phyloP scores from a whole-genome alignment of 345 rosid genomes.

The Salix brachista region DNA sequence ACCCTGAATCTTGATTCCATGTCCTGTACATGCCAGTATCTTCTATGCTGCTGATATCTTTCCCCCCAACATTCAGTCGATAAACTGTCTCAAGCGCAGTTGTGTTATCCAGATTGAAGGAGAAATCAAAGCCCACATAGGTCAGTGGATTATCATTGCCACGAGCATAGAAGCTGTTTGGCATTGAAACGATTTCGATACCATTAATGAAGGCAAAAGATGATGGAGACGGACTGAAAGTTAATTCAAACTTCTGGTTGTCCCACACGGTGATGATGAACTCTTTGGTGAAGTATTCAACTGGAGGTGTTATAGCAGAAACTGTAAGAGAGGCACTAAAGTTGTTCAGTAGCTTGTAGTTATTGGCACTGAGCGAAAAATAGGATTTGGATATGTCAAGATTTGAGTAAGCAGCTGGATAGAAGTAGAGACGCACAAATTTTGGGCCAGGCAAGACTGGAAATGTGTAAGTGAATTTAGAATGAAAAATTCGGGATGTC shows the following conservation, averaged over 20 bases:
- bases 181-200: slow-evolving; percentile 1
- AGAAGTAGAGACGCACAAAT: slow-evolving; percentile 29
- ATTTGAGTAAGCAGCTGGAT: not conserved
- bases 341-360: slow-evolving; percentile 6
- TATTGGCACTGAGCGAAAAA: slow-evolving; percentile 2
- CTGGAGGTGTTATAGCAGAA: not conserved
- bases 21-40: not conserved
- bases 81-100: not conserved
- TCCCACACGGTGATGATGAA: not conserved
- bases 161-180: not conserved
- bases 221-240: not conserved
- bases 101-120: not conserved
- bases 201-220: slow-evolving; percentile 7
- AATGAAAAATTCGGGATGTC: slow-evolving; percentile 19
- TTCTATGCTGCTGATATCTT: not conserved
- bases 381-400: not conserved
- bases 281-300: not conserved
- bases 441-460: slow-evolving; percentile 30
- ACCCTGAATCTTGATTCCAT: not conserved
- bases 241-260: not conserved
- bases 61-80: not conserved
- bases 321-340: slow-evolving; percentile 10
- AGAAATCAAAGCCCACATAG: not conserved
- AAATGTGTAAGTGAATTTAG: slow-evolving; percentile 30
- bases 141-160: not conserved